Evolutionary conservation across 345 rosid genomes (phyloP), one percentile per base, ranked within the genome.

Genomic region (Noccaea caerulescens): DNA sequence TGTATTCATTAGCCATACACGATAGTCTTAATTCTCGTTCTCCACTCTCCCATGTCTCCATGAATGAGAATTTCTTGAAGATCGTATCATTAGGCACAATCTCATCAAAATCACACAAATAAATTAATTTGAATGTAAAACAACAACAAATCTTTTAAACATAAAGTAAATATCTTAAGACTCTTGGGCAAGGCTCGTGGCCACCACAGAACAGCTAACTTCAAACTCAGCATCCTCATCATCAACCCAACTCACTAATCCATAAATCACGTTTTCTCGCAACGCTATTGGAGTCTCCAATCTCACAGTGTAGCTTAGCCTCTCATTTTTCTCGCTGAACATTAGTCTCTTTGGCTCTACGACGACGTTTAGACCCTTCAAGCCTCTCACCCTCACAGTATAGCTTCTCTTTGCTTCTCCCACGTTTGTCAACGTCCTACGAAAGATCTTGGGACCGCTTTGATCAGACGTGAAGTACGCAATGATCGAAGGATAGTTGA

Each of bases 401-500:
- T 88, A 86, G 8, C 37, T 78, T 4, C 75, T 77, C 7, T 51
- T 58, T 55, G 60, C 83, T 2, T 81, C 80, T 38, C 85, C 89
- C 45, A 84, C 88, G 53, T 84, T 85, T 1, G 86, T 85, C 27
- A 83, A 66, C 8, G 80, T 83, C 76, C 86, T 84, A 33, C 3
- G 46, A 43, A 86, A 82, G 59, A 71, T 75, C 58, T 47, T 66
- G 37, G 62, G 73, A 33, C 45, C 58, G 3, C 32, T 75, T 42
- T 62, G 65, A 55, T 69, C 60, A 0, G 80, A 34, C 3, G 67
- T 73, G 8, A 86, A 77, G 63, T 68, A 81, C n/a, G 83, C 81
- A 39, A 84, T 76, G 58, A 84, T 84, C 10, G 89, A 82, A 8
- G 88, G 91, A 59, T 83, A 84, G 57, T 86, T 86, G 55, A 86